A percentile compares a stretch with the other conserved stretches of the same genome.
Evolutionary conservation across 2,329 filamentous ascomycete species (phyloP).

Genomic region (Blastomyces percursus): DNA sequence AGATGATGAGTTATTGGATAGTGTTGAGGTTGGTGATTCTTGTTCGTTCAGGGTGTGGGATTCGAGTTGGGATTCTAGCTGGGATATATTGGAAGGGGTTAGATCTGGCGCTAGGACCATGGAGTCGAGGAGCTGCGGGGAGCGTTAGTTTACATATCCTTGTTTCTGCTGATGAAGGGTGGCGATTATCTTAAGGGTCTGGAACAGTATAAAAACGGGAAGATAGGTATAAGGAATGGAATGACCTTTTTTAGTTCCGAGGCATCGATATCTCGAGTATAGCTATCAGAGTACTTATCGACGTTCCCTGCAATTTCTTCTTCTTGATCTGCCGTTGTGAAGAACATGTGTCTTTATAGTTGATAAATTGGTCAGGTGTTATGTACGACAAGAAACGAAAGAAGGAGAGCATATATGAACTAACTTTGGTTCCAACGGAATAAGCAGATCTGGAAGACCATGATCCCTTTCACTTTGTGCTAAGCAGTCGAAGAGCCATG

Average conservation of each 20-base stretch:
- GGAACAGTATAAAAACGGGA: not conserved
- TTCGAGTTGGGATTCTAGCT: conserved; percentile 23
- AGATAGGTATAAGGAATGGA: conserved; percentile 5
- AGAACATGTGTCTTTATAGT: conserved; percentile 55
- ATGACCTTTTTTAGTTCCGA: conserved; percentile 48
- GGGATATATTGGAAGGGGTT: conserved; percentile 33
- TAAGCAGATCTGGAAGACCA: conserved; percentile 44
- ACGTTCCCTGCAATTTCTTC: conserved; percentile 50
- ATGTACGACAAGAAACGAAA: not conserved
- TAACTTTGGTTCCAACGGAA: conserved; percentile 52
- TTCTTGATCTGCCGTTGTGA: conserved; percentile 48
- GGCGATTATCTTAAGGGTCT: not conserved
- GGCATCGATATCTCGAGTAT: conserved; percentile 54
- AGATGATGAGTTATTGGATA: conserved; percentile 25
- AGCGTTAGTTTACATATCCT: not conserved
- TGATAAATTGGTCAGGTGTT: not conserved
- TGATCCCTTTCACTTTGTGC: conserved; percentile 45
- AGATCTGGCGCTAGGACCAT: conserved; percentile 24
- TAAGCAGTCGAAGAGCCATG: conserved; percentile 77
- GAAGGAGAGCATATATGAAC: not conserved
- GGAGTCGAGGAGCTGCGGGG: conserved; percentile 28
- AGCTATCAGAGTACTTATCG: conserved; percentile 76
- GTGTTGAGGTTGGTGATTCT: conserved; percentile 1
- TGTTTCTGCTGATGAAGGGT: not conserved
- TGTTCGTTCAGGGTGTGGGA: not conserved